Evolutionary conservation across 2,329 filamentous ascomycete species (phyloP), one percentile per base, ranked within the genome.

Genomic region (Fusarium torreyae): DNA sequence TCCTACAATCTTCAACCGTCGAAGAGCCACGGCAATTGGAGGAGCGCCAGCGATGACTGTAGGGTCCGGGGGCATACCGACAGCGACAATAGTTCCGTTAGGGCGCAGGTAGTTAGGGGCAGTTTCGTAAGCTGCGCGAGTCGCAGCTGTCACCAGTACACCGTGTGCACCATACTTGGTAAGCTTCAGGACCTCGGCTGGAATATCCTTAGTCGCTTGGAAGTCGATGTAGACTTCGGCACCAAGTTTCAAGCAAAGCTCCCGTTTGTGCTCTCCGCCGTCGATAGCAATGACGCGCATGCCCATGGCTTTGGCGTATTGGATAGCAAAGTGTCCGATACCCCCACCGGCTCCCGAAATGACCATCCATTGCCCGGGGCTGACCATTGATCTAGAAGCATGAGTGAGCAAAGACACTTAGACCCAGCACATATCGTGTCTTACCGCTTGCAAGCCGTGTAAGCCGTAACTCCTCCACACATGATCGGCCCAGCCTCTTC

Each of bases 101-200:
- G 93, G 88, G 48, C 94, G 91, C 53, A 97, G 90, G 78, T 97
- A 97, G 78, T 87, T 89, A 34, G 92, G 89, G 10, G 94, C 94
- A 82, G 97, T 93, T 82, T 97, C 93, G 87, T 97, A 97, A n/a
- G 94, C 94, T 82, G 90, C 92, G 85, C 97, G 93, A 69, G 86
- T 88, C 44, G 93, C 93, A 50, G 94, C 94, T 39, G 97, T 88
- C 18, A 97, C 85, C 66, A 97, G 85, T 50, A 96, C 94, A 14
- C 93, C 94, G 72, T 97, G 92, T 2, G 94, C 94, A 43, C 94
- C 94, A n/a, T 92, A 85, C 15, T 91, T 92, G 65, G 89, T 85
- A 31, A 88, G 88, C 82, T 93, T 92, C 57, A 55, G 57, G 2
- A 97, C 93, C 71, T 95, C 92, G 72, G 87, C 87, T 64, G 96